Percentiles rank a stretch among this genome's conserved stretches.
Evolutionary conservation across 2,329 filamentous ascomycete genomes (phyloP).

Genomic region (Nothophoma quercina): DNA sequence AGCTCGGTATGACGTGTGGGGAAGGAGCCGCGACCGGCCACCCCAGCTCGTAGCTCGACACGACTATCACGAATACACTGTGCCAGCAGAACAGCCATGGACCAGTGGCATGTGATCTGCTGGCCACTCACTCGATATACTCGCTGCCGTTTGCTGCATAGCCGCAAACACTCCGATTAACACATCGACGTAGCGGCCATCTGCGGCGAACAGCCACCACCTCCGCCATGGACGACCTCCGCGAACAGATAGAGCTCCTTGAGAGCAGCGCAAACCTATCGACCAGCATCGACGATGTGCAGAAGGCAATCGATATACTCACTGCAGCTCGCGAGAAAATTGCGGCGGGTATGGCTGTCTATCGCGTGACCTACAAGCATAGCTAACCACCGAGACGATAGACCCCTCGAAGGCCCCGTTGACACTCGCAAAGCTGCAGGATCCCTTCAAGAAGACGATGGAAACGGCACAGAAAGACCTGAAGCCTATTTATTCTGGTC

Average conservation of each 20-base stretch:
- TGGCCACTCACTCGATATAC: slow-evolving; percentile 24
- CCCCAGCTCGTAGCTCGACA: slow-evolving; percentile 9
- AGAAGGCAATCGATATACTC: slow-evolving; percentile 81
- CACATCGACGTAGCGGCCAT: slow-evolving; percentile 1
- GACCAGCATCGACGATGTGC: slow-evolving; percentile 78
- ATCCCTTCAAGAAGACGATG: slow-evolving; percentile 80
- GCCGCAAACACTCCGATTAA: not conserved
- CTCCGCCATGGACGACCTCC: slow-evolving; percentile 67
- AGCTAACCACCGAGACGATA: slow-evolving; percentile 40
- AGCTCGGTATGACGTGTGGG: slow-evolving; percentile 15
- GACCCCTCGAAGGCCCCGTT: slow-evolving; percentile 76
- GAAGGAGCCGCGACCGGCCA: slow-evolving; percentile 10
- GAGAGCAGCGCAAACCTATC: slow-evolving; percentile 73
- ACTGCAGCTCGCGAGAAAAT: slow-evolving; percentile 76
- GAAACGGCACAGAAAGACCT: slow-evolving; percentile 81
- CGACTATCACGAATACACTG: not conserved
- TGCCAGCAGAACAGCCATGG: slow-evolving; percentile 34
- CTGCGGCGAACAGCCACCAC: slow-evolving; percentile 2
- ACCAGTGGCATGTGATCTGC: slow-evolving; percentile 25
- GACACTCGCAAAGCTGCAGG: slow-evolving; percentile 83
- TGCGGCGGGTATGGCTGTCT: slow-evolving; percentile 60
- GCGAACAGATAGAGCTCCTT: slow-evolving; percentile 77
- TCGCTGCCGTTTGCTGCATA: slow-evolving; percentile 1
- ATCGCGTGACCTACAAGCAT: slow-evolving; percentile 5
- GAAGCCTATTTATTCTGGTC: slow-evolving; percentile 81